A percentile compares a stretch with the other conserved stretches of the same genome.
phyloP scores from a whole-genome alignment of 148 eudicot species.

The Cornus suecica region DNA sequence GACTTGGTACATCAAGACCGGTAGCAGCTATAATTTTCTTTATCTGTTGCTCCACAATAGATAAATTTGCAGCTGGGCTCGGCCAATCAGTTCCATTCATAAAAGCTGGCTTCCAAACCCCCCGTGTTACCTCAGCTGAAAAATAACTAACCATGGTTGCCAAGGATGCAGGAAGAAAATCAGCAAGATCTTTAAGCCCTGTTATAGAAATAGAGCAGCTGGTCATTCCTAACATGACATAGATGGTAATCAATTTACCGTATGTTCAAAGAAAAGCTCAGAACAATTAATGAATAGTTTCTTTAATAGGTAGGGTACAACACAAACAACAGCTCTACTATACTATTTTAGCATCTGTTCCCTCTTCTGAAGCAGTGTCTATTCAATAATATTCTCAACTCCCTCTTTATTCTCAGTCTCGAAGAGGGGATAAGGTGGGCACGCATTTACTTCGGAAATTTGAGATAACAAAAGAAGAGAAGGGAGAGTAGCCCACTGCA shows the following conservation, averaged over 20 bases:
- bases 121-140: constrained; percentile 90
- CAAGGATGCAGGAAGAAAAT: constrained; percentile 89
- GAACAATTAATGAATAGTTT: not conserved
- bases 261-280: not conserved
- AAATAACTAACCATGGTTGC: constrained; percentile 86
- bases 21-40: constrained; percentile 77
- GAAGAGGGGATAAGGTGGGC: not conserved
- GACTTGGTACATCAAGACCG: constrained; percentile 89
- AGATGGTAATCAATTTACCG: not conserved
- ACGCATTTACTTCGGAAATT: no score
- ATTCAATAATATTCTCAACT: no score
- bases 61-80: constrained; percentile 87
- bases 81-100: constrained; percentile 99
- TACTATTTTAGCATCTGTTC: no score
- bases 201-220: constrained; percentile 14
- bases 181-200: constrained; percentile 94
- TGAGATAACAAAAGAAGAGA: no score
- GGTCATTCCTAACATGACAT: not conserved
- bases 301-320: not conserved
- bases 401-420: no score
- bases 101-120: constrained; percentile 89
- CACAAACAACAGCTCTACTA: not conserved
- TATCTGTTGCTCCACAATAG: constrained; percentile 76
- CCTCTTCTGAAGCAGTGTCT: no score
- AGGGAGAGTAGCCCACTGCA: no score